Conservation (phyloP, 257 asterid species). For the Nicotiana tomentosiformis region DNA sequence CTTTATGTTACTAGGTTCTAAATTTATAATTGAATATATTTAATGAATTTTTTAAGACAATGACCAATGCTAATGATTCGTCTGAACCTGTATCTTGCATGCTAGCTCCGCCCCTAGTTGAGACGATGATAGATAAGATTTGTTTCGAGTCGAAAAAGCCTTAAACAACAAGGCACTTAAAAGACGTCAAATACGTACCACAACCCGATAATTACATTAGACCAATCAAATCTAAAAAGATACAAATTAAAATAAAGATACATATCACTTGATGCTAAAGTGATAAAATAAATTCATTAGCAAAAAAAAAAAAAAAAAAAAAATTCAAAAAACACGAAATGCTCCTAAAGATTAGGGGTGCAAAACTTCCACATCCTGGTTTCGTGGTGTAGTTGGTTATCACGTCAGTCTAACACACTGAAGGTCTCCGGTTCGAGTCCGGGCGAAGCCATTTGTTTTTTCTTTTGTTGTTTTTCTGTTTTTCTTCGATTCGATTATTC, state of each 20-base stretch:
- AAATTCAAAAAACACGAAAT: no score
- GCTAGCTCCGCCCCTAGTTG: no score
- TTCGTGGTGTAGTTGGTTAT: constrained; percentile 91
- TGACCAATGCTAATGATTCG: no score
- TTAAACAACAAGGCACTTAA: background rate
- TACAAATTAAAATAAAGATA: background rate
- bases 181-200: background rate
- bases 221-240: background rate
- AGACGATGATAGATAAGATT: background rate
- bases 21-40: no score
- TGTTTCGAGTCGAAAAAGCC: background rate
- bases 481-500: background rate
- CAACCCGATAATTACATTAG: background rate
- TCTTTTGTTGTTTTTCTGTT: no score
- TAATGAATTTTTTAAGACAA: no score
- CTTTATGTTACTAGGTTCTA: no score
- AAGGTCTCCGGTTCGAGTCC: constrained; percentile 86
- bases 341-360: fast-evolving
- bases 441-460: constrained; percentile 49
- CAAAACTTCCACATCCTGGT: background rate
- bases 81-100: no score
- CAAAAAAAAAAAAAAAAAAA: no score
- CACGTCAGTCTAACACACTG: constrained; percentile 88
- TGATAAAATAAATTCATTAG: no score
- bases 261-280: background rate